Percentiles rank a stretch among this genome's conserved stretches.
These are phyloP conservation scores for Sanghuangporus baumii DNA, from an alignment of 1,284 basidiomycete species.

Conservation along the genomic window DNA sequence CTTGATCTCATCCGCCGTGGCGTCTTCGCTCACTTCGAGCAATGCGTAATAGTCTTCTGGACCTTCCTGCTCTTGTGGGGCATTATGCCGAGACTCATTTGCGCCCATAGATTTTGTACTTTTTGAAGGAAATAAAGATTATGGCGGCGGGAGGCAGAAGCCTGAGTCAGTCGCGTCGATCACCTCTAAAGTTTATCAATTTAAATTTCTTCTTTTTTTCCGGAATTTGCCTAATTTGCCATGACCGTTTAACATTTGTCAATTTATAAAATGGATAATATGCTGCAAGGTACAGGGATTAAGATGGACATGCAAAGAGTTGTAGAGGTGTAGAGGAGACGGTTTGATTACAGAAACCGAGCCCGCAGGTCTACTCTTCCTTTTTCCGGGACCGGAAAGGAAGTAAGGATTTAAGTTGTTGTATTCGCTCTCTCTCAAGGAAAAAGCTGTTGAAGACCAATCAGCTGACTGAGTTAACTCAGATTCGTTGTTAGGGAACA, in stretches of 20 bases:
- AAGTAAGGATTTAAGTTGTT: conserved; percentile 2
- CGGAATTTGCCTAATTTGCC: background rate
- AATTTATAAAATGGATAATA: background rate
- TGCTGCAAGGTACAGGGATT: background rate
- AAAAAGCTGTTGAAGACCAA: conserved; percentile 4
- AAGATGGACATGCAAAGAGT: background rate
- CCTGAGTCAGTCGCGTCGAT: background rate
- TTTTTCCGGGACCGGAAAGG: background rate
- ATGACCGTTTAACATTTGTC: background rate
- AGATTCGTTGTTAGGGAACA: background rate
- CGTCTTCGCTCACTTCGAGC: conserved; percentile 73
- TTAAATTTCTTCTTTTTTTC: background rate
- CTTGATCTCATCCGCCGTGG: conserved; percentile 87
- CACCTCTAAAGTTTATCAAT: background rate
- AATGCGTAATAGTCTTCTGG: conserved; percentile 75
- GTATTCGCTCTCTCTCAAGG: background rate
- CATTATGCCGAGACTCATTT: conserved; percentile 49
- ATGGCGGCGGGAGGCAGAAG: background rate
- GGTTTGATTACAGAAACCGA: background rate
- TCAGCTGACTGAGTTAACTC: background rate
- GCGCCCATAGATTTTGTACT: conserved; percentile 54
- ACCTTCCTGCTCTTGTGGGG: conserved; percentile 27
- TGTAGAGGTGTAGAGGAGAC: background rate
- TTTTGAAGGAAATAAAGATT: background rate
- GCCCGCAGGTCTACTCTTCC: background rate